phyloP scores from a whole-genome alignment of 768 basidiomycete genomes.

The Cantharellus cinnabarinus region DNA sequence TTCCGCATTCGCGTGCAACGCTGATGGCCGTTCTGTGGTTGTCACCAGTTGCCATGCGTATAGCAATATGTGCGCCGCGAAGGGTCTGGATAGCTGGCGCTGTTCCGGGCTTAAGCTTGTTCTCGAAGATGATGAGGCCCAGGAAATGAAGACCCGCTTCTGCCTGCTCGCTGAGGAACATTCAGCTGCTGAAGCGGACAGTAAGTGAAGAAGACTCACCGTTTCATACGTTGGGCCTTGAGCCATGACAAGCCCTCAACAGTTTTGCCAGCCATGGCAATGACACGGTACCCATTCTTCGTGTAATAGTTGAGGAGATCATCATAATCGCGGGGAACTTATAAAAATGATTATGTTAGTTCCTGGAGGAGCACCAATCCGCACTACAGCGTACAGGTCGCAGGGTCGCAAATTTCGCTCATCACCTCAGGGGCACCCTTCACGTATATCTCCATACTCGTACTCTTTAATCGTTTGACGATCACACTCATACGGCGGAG shows the following conservation, averaged over 20 bases:
- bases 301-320: constrained; percentile 95
- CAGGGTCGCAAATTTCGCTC: constrained; percentile 78
- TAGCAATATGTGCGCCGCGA: constrained; percentile 75
- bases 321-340: constrained; percentile 92
- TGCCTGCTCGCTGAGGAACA: constrained; percentile 58
- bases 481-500: constrained; percentile 94
- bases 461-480: constrained; percentile 84
- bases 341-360: neutral
- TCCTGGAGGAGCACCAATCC: neutral
- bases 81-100: constrained; percentile 76
- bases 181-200: neutral
- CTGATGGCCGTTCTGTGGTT: constrained; percentile 93
- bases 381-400: constrained; percentile 45
- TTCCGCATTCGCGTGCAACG: constrained; percentile 80
- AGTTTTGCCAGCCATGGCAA: constrained; percentile 92
- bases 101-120: constrained; percentile 86
- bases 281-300: constrained; percentile 88
- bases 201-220: constrained; percentile 26
- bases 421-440: constrained; percentile 99
- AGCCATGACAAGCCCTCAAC: constrained; percentile 89
- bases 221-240: constrained; percentile 88
- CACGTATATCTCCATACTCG: constrained; percentile 92
- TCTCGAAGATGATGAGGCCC: constrained; percentile 93
- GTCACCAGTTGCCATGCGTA: constrained; percentile 96
- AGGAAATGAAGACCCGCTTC: constrained; percentile 80